Percentiles rank a stretch among this genome's conserved stretches.
Conservation (phyloP, 352 stramenopile genomes). For the Globisporangium spiculum region DNA sequence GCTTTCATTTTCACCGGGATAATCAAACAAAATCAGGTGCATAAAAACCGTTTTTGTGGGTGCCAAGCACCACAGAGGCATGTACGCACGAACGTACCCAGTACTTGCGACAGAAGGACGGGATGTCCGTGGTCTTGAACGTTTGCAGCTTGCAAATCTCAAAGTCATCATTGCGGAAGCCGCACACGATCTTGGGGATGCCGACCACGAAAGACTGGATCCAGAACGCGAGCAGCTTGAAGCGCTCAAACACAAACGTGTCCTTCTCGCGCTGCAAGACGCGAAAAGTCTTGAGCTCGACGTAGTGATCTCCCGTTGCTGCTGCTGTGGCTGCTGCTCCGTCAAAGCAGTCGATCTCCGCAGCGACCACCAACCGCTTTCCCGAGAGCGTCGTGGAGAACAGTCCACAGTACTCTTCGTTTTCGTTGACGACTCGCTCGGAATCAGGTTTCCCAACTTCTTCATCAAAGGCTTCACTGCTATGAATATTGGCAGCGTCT, state of each 20-base stretch:
- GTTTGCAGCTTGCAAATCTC: conserved; percentile 59
- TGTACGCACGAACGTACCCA: conserved; percentile 42
- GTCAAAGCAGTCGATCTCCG: conserved; percentile 68
- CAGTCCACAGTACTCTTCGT: conserved; percentile 72
- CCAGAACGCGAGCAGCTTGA: conserved; percentile 82
- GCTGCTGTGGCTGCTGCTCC: not conserved
- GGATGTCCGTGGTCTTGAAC: conserved; percentile 61
- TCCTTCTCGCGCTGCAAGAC: conserved; percentile 59
- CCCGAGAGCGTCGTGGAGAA: conserved; percentile 51
- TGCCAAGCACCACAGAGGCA: not conserved
- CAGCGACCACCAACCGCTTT: conserved; percentile 53
- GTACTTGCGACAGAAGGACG: conserved; percentile 62
- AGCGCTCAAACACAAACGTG: conserved; percentile 70
- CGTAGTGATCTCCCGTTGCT: conserved; percentile 25
- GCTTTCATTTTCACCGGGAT: not conserved
- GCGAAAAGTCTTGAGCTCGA: conserved; percentile 75
- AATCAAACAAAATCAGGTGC: not conserved
- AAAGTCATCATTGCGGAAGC: conserved; percentile 68
- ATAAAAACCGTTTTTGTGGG: not conserved
- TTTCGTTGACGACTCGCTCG: conserved; percentile 43
- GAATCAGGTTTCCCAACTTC: not conserved
- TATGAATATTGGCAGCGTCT: not conserved
- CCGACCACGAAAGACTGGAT: conserved; percentile 82
- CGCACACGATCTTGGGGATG: conserved; percentile 65
- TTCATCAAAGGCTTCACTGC: not conserved